Percentiles rank a stretch among this genome's conserved stretches.
phyloP scores from a whole-genome alignment of 306 rosid species.

The Geum urbanum region DNA sequence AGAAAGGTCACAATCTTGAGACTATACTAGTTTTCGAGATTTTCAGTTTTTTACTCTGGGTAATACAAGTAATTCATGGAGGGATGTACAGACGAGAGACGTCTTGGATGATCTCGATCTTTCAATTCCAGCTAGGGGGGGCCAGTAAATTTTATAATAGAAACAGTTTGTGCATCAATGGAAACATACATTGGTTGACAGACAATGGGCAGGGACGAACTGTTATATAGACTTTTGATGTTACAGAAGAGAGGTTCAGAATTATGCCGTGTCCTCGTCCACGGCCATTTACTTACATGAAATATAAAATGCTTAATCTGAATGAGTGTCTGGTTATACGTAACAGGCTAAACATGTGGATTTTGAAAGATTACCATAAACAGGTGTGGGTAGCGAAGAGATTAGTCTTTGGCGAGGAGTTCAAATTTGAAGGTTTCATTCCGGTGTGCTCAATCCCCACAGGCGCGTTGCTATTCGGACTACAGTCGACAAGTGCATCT shows the following conservation, averaged over 20 bases:
- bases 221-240: neutral
- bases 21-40: neutral
- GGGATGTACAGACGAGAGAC: neutral
- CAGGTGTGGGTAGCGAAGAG: neutral
- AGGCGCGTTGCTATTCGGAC: too few species aligned
- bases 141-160: rapidly evolving
- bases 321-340: neutral
- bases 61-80: neutral
- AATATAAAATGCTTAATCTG: neutral
- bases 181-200: neutral
- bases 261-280: neutral
- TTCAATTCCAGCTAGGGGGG: neutral
- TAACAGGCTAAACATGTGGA: neutral
- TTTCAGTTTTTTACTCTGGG: neutral
- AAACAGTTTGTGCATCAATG: slow-evolving; percentile 3
- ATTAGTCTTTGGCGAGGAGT: too few species aligned
- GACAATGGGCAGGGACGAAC: rapidly evolving
- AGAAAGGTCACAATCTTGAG: too few species aligned
- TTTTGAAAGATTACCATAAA: slow-evolving; percentile 1
- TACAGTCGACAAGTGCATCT: too few species aligned
- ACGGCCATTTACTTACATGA: too few species aligned
- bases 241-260: neutral
- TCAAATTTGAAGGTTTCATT: too few species aligned
- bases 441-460: too few species aligned
- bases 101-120: neutral